Base-by-base conservation (phyloP, 208 protist genomes). In the Angomonas deanei region DNA sequence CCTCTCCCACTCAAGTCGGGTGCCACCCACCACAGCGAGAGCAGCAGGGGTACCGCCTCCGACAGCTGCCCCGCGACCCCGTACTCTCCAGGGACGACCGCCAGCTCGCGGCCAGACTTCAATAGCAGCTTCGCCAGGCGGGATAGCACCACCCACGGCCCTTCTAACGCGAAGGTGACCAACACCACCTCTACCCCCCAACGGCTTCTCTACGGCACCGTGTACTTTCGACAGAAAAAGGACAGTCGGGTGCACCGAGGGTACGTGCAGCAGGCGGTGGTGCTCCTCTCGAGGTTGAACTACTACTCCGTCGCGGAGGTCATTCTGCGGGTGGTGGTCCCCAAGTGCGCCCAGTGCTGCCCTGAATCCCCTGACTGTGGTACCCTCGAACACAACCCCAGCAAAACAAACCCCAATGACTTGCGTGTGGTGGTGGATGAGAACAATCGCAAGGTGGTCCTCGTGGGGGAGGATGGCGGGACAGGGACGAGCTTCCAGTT, bases 221-320 rank as follows among this genome's bases (percentile, higher is more conserved):
- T 86, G 3, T 91, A 88, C 61, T 95, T 91, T 58, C 77, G 88
- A 0, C 88, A 95, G 31, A 95, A 95, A 62, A 74, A 74, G 31
- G 88, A 95, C 66, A 53, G 57, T 0, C 72, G 76, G 4, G 88
- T 95, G 17, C 82, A 82, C 21, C 82, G 88, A 19, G 74, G 77
- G 30, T 95, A 91, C 70, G 88, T 95, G 55, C 88, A 95, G 72
- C 85, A 95, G 69, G 88, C 84, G 6, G 31, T 95, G 32, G 80
- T 95, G 50, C 68, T 95, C 6, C 76, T 95, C 50, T 92, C 85
- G 0, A 71, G 77, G 21, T 56, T 95, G 38, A 85, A 85, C 5
- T 92, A 90, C 71, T 67, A 80, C 39, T 73, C 73, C 30, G 81
- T 87, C 33, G 83, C 89, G 66, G 88, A 95, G 54, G 61, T 92